A percentile compares a stretch with the other conserved stretches of the same genome.
Evolutionary conservation across 1,139 yeast species (phyloP).

Genomic region (Meyerozyma carpophila): DNA sequence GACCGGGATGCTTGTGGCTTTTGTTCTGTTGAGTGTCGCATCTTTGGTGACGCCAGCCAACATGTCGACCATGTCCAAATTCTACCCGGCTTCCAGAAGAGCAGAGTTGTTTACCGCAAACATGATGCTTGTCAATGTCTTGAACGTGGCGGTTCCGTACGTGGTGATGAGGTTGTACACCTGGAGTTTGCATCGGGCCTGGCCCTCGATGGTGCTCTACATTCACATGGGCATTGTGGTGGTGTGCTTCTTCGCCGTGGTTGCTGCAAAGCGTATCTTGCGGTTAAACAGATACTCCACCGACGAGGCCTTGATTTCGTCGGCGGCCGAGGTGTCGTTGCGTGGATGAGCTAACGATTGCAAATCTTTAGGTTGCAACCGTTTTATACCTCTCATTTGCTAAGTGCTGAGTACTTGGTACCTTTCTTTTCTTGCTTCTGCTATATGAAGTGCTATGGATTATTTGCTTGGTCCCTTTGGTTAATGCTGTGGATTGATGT

Average conservation of each 20-base stretch:
- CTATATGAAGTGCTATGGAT: too few species aligned
- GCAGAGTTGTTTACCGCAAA: conserved; percentile 40
- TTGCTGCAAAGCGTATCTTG: not conserved
- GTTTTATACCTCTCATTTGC: too few species aligned
- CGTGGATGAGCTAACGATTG: not conserved
- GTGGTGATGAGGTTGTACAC: not conserved
- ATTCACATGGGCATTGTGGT: not conserved
- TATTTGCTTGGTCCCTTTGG: too few species aligned
- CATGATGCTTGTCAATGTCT: not conserved
- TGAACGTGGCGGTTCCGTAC: not conserved
- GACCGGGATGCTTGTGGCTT: not conserved
- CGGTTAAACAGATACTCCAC: not conserved
- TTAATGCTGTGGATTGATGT: too few species aligned
- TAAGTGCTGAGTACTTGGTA: too few species aligned
- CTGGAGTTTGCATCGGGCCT: not conserved
- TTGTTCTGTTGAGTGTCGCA: not conserved
- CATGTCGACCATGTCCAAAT: conserved; percentile 42
- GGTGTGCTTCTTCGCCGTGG: not conserved
- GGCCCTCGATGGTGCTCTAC: not conserved
- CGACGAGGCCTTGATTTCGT: not conserved
- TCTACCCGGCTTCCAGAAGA: conserved; percentile 37
- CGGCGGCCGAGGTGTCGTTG: not conserved
- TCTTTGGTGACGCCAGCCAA: not conserved
- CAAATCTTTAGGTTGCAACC: too few species aligned
- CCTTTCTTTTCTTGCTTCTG: too few species aligned